Evolutionary conservation across 495 filamentous ascomycete genomes (phyloP), one percentile per base, ranked within the genome.

Genomic region (Aspergillus conjunctus): DNA sequence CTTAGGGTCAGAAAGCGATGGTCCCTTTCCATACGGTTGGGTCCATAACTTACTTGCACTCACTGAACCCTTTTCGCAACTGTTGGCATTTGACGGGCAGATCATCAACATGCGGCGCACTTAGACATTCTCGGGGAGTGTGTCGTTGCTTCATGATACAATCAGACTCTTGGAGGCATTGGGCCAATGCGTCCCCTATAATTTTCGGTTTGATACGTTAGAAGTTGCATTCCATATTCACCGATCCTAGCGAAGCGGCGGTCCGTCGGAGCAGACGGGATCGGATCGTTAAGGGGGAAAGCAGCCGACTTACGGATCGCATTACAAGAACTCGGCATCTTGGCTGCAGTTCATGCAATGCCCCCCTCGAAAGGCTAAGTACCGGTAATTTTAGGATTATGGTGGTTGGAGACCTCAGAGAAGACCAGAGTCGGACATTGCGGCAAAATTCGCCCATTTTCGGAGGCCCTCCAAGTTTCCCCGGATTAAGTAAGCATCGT

Each of bases 271-370:
- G 41, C 51, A 44, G 41, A 62, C 21, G 22, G 44, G 33, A 26
- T 41, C 31, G 15, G 48, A 56, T 56, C 44, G 46, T 59, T 34
- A 39, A 26, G 57, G 51, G 44, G 51, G 30, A 14, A 12, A n/a
- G 61, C 49, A n/a, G 61, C 49, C 14, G 30, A 78, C 88, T 68
- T 83, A 98, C 94, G 85, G 70, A 98, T 92, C 71, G 97, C 93
- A 83, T 91, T 90, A 81, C 94, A 98, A 58, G 93, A 97, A 72
- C 88, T 90, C 26, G 94, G 94, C 94, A 98, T 98, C 53, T 67
- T 86, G 76, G 52, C 53, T 56, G 34, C 37, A 49, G 41, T 33
- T 48, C 59, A 54, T 65, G 60, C n/a, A 56, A 51, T 50, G 30
- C 30, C 31, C 12, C 34, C 15, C 58, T 46, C 6, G 18, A 48